Conservation (phyloP, 768 basidiomycete genomes). For the Mycena galopus region DNA sequence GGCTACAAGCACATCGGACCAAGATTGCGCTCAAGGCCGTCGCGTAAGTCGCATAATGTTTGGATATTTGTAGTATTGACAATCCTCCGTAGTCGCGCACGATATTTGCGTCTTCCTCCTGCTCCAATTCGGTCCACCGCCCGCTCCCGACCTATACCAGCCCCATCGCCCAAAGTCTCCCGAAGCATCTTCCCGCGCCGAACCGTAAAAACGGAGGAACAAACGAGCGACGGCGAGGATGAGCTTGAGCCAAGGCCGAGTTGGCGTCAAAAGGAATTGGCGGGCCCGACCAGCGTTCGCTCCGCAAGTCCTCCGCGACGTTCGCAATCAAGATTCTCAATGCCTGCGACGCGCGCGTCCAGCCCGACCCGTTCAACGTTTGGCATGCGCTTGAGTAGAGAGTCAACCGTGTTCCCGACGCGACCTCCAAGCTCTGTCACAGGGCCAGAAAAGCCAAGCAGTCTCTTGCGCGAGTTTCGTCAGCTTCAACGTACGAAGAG, state of each 20-base stretch:
- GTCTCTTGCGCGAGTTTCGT: slow-evolving; percentile 69
- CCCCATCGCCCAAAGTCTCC: slow-evolving; percentile 25
- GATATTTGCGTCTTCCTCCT: slow-evolving; percentile 82
- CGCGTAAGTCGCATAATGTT: slow-evolving; percentile 68
- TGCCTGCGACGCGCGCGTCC: slow-evolving; percentile 33
- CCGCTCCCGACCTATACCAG: slow-evolving; percentile 40
- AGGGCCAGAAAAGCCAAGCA: slow-evolving; percentile 52
- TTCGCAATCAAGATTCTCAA: slow-evolving; percentile 31
- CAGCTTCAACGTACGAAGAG: slow-evolving; percentile 62
- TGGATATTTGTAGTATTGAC: slow-evolving; percentile 16
- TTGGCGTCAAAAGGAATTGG: slow-evolving; percentile 39
- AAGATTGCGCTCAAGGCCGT: slow-evolving; percentile 85
- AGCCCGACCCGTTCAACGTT: slow-evolving; percentile 32
- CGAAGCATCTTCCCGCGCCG: slow-evolving; percentile 49
- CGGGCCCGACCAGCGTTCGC: slow-evolving; percentile 27
- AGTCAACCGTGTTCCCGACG: slow-evolving; percentile 14
- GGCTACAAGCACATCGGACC: slow-evolving; percentile 76
- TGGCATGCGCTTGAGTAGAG: slow-evolving; percentile 27
- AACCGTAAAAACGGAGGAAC: slow-evolving; percentile 37
- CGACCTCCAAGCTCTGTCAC: slow-evolving; percentile 46
- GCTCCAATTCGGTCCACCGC: slow-evolving; percentile 57
- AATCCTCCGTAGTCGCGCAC: slow-evolving; percentile 71
- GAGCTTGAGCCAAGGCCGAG: slow-evolving; percentile 2
- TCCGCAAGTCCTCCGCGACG: slow-evolving; percentile 37
- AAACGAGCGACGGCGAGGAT: slow-evolving; percentile 43